phyloP scores from a whole-genome alignment of 2,329 filamentous ascomycete genomes.

The Ophiostoma australiae region DNA sequence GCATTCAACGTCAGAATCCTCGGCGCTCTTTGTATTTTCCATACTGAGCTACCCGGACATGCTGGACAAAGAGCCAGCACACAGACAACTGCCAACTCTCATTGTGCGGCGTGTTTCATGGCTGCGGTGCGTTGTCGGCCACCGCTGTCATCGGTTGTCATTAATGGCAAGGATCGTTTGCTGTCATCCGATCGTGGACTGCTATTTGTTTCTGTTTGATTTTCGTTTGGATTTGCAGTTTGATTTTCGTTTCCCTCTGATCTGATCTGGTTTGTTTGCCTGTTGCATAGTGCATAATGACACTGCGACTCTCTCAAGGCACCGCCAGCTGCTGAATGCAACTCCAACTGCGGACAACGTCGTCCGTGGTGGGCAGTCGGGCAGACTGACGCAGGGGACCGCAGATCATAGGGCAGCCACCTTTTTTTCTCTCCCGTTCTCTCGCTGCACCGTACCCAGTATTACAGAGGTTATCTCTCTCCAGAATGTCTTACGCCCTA shows the following conservation, averaged over 20 bases:
- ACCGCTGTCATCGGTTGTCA: neutral
- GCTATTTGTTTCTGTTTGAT: constrained; percentile 3
- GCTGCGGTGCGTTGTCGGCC: neutral
- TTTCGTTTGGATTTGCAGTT: constrained; percentile 8
- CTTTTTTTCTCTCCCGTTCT: neutral
- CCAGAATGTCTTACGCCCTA: neutral
- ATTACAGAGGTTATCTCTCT: too few relatives aligned
- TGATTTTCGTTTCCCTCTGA: neutral
- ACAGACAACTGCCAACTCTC: neutral
- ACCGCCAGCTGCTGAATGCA: neutral
- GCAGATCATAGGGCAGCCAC: neutral
- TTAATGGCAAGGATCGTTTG: neutral
- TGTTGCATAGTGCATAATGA: neutral
- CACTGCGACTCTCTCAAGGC: neutral
- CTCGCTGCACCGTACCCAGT: neutral
- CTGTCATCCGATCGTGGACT: neutral
- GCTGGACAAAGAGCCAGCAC: neutral
- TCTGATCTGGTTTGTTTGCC: neutral
- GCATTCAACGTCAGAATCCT: neutral
- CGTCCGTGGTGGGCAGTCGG: neutral
- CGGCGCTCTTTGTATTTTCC: neutral
- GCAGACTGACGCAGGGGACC: neutral
- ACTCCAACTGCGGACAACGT: neutral
- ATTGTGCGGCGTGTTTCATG: neutral
- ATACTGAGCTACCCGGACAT: neutral